Evolutionary conservation across 2,329 filamentous ascomycete genomes (phyloP).

Genomic region (Pezicula radicicola): DNA sequence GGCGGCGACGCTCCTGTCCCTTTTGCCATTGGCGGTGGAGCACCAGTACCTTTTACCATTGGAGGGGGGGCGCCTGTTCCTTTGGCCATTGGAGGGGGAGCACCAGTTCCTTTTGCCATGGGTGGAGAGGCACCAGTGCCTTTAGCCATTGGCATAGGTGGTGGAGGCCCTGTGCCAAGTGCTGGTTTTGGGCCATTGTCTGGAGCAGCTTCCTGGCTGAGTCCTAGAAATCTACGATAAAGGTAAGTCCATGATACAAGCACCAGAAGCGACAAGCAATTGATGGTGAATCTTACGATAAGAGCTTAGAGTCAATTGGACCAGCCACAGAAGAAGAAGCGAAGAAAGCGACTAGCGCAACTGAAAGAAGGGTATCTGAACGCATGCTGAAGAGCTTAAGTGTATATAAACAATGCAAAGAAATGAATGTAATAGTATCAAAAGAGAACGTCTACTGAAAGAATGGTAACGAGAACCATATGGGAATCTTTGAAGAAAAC

Average conservation of each 20-base stretch:
- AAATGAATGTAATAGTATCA: slow-evolving; percentile 15
- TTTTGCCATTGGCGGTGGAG: background rate
- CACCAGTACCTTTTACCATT: background rate
- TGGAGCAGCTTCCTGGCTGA: background rate
- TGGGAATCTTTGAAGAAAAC: too few species aligned
- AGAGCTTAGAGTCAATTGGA: slow-evolving; percentile 6
- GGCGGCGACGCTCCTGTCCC: background rate
- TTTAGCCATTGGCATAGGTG: background rate
- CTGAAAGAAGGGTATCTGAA: slow-evolving; percentile 13
- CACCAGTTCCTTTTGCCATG: background rate
- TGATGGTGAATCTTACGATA: background rate
- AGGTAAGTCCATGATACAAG: background rate
- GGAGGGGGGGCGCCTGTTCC: background rate
- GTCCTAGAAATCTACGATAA: background rate
- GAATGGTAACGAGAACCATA: background rate
- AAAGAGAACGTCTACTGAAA: slow-evolving; percentile 12
- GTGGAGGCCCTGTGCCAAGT: background rate
- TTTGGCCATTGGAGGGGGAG: background rate
- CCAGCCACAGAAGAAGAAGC: slow-evolving; percentile 16
- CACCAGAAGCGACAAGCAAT: background rate
- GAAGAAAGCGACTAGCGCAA: slow-evolving; percentile 21
- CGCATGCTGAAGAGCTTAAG: slow-evolving; percentile 16
- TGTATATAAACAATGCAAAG: slow-evolving; percentile 1
- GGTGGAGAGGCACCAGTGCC: background rate
- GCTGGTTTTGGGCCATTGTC: background rate